Base-by-base conservation (phyloP, 2,329 filamentous ascomycete genomes). In the Fusarium temperatum region DNA sequence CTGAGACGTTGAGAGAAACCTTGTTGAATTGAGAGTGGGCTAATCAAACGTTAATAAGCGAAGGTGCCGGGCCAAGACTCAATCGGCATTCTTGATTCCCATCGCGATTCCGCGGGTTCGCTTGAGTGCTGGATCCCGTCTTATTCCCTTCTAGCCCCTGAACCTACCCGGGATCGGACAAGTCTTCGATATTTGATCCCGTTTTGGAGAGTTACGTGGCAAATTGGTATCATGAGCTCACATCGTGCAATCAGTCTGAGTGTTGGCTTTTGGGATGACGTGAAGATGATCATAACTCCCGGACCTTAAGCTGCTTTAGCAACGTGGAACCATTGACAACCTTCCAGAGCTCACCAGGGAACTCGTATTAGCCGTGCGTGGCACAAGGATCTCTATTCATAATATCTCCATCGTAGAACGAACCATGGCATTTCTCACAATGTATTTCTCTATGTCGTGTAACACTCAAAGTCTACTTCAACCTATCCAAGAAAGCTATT, bases 181-280 rank as follows among this genome's bases (percentile, higher is more conserved):
- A 15, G 30, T 11, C 35, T 3, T n/a, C 1, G 42, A 44, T 24
- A 24, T 0, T 20, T 38, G 6, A 11, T 0, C 0, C 2, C 10
- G 2, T 38, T 0, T 12, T 38, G 18, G 36, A 38, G 10, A 22
- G 1, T 15, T 75, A 35, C 14, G 32, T 35, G 14, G 35, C 35
- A 36, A 26, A 26, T 26, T 26, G 24, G 24, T 26, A 26, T 26
- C 24, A 26, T 26, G 24, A 26, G 24, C 24, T 26, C 5, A 26
- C 24, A 26, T 26, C 4, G 24, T 26, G 24, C 24, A 26, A 26
- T 26, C 24, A 26, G 24, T 26, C 24, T 26, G 24, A 26, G 24
- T 26, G 24, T 26, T 26, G 5, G 24, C 24, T 26, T 26, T 26
- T 26, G 24, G 24, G 24, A 26, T 26, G 24, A 26, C 24, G 24